Evolutionary conservation across 768 basidiomycete species (phyloP).

Genomic region (Melanogaster broomeanus): DNA sequence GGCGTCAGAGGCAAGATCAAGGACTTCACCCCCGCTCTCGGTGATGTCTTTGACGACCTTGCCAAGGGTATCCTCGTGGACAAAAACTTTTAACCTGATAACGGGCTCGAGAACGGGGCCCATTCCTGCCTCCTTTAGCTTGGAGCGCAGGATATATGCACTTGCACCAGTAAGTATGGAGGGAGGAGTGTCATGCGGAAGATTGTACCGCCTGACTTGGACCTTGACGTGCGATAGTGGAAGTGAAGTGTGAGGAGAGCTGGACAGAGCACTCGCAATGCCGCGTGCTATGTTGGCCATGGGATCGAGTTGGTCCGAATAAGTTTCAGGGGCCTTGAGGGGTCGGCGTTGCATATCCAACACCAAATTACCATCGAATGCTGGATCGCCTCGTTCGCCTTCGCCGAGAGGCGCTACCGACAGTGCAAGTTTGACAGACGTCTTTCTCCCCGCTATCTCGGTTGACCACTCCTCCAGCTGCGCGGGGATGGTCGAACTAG

Average conservation of each 20-base stretch:
- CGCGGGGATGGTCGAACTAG: slow-evolving; percentile 26
- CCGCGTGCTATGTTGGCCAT: slow-evolving; percentile 64
- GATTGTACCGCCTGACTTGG: slow-evolving; percentile 46
- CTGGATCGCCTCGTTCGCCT: slow-evolving; percentile 60
- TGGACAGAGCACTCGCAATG: slow-evolving; percentile 68
- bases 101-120: slow-evolving; percentile 83
- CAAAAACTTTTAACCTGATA: slow-evolving; percentile 65
- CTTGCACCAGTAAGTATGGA: slow-evolving; percentile 66
- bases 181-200: slow-evolving; percentile 45
- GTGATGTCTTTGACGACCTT: slow-evolving; percentile 84
- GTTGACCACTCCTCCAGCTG: slow-evolving; percentile 56
- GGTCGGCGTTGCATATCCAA: slow-evolving; percentile 53
- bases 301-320: slow-evolving; percentile 44
- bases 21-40: slow-evolving; percentile 78
- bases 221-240: slow-evolving; percentile 67
- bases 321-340: slow-evolving; percentile 52
- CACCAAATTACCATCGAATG: slow-evolving; percentile 80
- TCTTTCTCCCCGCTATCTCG: slow-evolving; percentile 59
- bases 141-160: slow-evolving; percentile 62
- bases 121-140: slow-evolving; percentile 60
- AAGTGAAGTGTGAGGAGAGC: slow-evolving; percentile 76
- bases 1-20: slow-evolving; percentile 59
- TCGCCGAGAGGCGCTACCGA: slow-evolving; percentile 53
- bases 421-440: slow-evolving; percentile 54
- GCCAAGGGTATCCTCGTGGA: slow-evolving; percentile 68